phyloP scores from a whole-genome alignment of 179 eudicot genomes.

The Amaranthus tricolor region DNA sequence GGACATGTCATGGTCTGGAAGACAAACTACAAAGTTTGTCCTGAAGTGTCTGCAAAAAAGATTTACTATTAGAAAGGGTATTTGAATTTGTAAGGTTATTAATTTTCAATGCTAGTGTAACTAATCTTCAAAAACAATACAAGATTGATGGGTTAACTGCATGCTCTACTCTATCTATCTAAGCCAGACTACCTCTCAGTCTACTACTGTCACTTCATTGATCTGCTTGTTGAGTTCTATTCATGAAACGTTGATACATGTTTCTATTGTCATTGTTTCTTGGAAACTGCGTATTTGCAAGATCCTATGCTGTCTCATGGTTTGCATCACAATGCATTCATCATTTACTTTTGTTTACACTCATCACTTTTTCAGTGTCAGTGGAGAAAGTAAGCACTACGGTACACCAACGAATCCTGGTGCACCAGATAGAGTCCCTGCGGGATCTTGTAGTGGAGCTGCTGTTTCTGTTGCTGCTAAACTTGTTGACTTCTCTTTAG shows the following conservation, averaged over 20 bases:
- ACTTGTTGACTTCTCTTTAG: slow-evolving; percentile 83
- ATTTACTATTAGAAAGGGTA: neutral
- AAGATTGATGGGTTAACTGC: neutral
- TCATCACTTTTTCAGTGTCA: slow-evolving; percentile 49
- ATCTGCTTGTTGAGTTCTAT: neutral
- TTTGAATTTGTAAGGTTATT: neutral
- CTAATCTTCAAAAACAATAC: neutral
- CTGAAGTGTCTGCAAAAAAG: neutral
- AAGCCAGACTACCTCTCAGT: neutral
- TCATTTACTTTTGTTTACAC: slow-evolving; percentile 14
- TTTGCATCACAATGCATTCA: slow-evolving; percentile 2
- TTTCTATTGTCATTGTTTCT: neutral
- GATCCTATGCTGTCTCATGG: slow-evolving; percentile 1
- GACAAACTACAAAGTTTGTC: neutral
- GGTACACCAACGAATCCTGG: slow-evolving; percentile 88
- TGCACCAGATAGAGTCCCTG: slow-evolving; percentile 62
- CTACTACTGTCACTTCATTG: neutral
- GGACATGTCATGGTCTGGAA: neutral
- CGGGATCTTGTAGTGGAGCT: slow-evolving; percentile 94
- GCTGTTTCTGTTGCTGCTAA: slow-evolving; percentile 94
- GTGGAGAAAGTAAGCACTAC: slow-evolving; percentile 87
- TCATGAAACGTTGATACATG: neutral
- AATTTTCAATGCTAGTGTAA: neutral
- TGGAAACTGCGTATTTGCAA: slow-evolving; percentile 10
- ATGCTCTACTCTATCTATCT: neutral